These are phyloP conservation scores for Quillaja saponaria DNA, from an alignment of 306 rosid genomes.

Conservation along the genomic window DNA sequence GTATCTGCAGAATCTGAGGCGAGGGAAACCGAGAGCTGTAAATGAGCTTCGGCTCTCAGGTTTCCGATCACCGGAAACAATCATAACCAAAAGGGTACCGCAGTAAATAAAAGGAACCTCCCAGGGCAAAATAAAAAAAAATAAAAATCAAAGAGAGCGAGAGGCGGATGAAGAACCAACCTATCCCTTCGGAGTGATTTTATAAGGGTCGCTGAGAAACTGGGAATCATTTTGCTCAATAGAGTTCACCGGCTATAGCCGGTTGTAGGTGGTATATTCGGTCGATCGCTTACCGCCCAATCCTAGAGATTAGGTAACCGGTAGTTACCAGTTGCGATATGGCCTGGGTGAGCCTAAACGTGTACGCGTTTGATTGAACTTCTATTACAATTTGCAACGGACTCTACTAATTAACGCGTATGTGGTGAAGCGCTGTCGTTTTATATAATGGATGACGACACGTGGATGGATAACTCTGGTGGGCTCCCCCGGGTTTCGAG, in stretches of 20 bases:
- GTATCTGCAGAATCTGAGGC: constrained; percentile 49
- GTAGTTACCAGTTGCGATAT: not conserved
- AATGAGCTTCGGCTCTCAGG: constrained; percentile 56
- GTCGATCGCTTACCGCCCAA: not conserved
- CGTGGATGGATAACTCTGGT: constrained; percentile 37
- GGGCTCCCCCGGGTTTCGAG: too few species aligned
- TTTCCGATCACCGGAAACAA: constrained; percentile 36
- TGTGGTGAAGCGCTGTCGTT: too few species aligned
- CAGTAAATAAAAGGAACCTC: constrained; percentile 18
- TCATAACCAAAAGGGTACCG: constrained; percentile 45
- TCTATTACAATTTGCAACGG: too few species aligned
- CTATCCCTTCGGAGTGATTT: not conserved
- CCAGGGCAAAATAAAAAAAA: too few species aligned
- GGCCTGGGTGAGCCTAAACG: too few species aligned
- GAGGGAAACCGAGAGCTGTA: constrained; percentile 69
- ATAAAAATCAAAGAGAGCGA: not conserved
- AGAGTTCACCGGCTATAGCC: constrained; percentile 27
- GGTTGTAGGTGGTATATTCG: too few species aligned
- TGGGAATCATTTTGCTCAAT: not conserved
- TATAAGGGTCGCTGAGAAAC: constrained; percentile 7
- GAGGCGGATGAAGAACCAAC: not conserved
- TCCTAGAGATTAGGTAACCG: not conserved
- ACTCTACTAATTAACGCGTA: too few species aligned
- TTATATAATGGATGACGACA: too few species aligned
- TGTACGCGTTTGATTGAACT: too few species aligned